These are phyloP conservation scores for Aspergillus sergii DNA, from an alignment of 2,329 filamentous ascomycete genomes.

Conservation along the genomic window DNA sequence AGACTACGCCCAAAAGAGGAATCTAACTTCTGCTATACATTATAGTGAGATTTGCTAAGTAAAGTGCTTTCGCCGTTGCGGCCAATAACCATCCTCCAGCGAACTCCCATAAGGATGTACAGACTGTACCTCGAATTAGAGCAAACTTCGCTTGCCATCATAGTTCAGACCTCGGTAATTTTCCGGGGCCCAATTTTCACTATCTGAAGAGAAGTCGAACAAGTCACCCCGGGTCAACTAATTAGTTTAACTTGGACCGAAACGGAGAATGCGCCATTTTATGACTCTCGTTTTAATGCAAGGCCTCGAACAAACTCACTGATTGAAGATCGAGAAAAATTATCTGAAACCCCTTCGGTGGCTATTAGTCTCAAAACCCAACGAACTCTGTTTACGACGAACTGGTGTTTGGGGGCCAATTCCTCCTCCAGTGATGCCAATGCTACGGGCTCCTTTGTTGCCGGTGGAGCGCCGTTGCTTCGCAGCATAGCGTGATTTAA, in stretches of 20 bases:
- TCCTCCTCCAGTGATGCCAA: neutral
- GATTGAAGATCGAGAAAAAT: neutral
- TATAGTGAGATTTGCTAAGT: neutral
- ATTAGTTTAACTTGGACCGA: neutral
- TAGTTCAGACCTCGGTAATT: neutral
- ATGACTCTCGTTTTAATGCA: neutral
- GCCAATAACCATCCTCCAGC: neutral
- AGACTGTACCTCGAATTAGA: neutral
- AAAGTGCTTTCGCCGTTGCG: neutral
- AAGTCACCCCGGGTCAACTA: neutral
- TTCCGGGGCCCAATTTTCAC: neutral
- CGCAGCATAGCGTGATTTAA: neutral
- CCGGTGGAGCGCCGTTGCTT: neutral
- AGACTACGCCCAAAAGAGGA: neutral
- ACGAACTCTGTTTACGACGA: conserved; percentile 2
- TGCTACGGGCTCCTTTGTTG: neutral
- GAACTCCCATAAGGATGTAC: neutral
- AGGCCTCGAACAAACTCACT: no score
- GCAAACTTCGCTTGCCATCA: neutral
- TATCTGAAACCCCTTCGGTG: neutral
- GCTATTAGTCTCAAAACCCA: neutral
- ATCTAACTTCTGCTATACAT: neutral
- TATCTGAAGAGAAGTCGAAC: neutral
- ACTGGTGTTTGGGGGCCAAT: neutral
- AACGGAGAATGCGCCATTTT: neutral